phyloP scores from a whole-genome alignment of 805 yeast genomes.

The Sugiyamaella marilandica region DNA sequence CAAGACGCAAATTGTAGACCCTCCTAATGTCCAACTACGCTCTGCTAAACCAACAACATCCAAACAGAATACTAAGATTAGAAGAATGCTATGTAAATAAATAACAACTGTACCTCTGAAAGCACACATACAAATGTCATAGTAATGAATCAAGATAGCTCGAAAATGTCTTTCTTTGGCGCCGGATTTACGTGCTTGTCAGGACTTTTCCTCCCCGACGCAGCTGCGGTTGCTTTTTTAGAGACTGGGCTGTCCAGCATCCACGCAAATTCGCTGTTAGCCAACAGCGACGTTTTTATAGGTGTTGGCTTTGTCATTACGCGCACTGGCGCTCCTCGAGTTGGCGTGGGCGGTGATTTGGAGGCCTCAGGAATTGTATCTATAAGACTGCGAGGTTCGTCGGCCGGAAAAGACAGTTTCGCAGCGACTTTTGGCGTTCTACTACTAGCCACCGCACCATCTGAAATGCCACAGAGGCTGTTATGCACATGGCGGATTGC shows the following conservation, averaged over 20 bases:
- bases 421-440: not conserved
- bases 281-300: slow-evolving; percentile 18
- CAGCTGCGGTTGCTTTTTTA: not conserved
- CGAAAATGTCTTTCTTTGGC: slow-evolving; percentile 5
- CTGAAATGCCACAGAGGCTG: slow-evolving; percentile 4
- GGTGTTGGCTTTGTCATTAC: slow-evolving; percentile 10
- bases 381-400: not conserved
- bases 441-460: not conserved
- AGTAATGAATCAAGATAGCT: slow-evolving; percentile 1
- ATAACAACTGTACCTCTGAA: not conserved
- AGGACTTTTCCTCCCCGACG: not conserved
- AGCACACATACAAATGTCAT: too few relatives aligned
- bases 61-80: too few relatives aligned
- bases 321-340: not conserved
- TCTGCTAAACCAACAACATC: too few relatives aligned
- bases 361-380: not conserved
- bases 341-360: not conserved
- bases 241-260: slow-evolving; percentile 21
- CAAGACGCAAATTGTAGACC: too few relatives aligned
- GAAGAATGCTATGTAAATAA: not conserved
- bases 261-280: slow-evolving; percentile 28
- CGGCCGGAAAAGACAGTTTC: not conserved
- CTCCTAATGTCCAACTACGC: too few relatives aligned
- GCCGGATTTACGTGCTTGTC: not conserved
- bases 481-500: slow-evolving; percentile 13